Evolutionary conservation across 2,329 filamentous ascomycete species (phyloP).

Genomic region (Microsporum ferrugineum): DNA sequence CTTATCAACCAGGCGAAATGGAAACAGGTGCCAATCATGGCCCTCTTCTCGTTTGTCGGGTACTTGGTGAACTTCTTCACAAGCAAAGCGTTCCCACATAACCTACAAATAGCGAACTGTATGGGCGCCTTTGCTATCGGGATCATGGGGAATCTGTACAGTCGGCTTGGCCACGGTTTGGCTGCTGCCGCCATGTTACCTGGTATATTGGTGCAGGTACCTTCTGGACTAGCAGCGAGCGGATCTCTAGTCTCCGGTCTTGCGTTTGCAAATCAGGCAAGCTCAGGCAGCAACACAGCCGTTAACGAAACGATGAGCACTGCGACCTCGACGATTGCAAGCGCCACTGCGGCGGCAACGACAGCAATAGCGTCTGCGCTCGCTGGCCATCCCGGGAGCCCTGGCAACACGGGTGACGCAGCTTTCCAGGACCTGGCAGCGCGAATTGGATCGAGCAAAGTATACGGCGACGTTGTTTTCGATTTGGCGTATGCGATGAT

Average conservation of each 20-base stretch:
- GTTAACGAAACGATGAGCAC: background rate
- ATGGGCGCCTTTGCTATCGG: slow-evolving; percentile 67
- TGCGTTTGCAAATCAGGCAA: slow-evolving; percentile 46
- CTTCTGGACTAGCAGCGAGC: slow-evolving; percentile 47
- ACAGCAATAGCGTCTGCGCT: background rate
- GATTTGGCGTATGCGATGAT: slow-evolving; percentile 39
- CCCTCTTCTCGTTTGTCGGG: slow-evolving; percentile 59
- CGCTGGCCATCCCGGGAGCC: background rate
- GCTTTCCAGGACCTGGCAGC: slow-evolving; percentile 2
- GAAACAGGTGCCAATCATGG: slow-evolving; percentile 66
- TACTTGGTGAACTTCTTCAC: slow-evolving; percentile 67
- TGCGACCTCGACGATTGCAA: slow-evolving; percentile 10
- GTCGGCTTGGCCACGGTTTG: slow-evolving; percentile 58
- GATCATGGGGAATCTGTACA: slow-evolving; percentile 67
- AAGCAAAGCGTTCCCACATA: slow-evolving; percentile 53
- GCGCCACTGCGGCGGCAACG: background rate
- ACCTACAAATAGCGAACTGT: slow-evolving; percentile 65
- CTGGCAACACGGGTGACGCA: background rate
- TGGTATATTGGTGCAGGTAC: slow-evolving; percentile 65
- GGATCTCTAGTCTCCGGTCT: slow-evolving; percentile 48
- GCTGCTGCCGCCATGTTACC: slow-evolving; percentile 77
- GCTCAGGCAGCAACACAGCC: slow-evolving; percentile 9
- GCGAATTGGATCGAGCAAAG: slow-evolving; percentile 24
- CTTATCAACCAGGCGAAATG: slow-evolving; percentile 74
- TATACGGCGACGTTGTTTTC: slow-evolving; percentile 27